A percentile compares a stretch with the other conserved stretches of the same genome.
Evolutionary conservation across 2,329 filamentous ascomycete species (phyloP).

Genomic region (Chrysoporthe puriensis): DNA sequence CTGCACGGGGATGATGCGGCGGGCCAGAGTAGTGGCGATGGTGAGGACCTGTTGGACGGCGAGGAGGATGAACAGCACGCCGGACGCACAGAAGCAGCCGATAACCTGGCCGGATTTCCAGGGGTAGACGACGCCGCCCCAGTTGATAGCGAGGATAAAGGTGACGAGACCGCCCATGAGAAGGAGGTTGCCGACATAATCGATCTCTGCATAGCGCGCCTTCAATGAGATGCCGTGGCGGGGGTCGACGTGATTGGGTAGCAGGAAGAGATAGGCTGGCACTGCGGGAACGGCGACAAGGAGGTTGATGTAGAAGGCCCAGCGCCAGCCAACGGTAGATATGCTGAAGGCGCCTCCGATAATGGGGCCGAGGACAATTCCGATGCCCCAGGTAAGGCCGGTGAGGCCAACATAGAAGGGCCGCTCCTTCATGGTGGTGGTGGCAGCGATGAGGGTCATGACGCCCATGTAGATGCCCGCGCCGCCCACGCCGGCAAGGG

Average conservation of each 20-base stretch:
- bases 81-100: slow-evolving; percentile 48
- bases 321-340: slow-evolving; percentile 40
- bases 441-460: slow-evolving; percentile 35
- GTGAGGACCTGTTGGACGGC: slow-evolving; percentile 43
- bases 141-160: slow-evolving; percentile 51
- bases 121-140: slow-evolving; percentile 50
- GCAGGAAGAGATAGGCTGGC: slow-evolving; percentile 48
- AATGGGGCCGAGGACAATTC: slow-evolving; percentile 42
- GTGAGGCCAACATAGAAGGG: slow-evolving; percentile 30
- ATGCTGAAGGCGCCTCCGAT: slow-evolving; percentile 40
- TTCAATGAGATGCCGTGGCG: not conserved
- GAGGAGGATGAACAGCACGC: slow-evolving; percentile 45
- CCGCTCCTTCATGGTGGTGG: no score
- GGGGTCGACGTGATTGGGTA: slow-evolving; percentile 37
- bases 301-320: slow-evolving; percentile 56
- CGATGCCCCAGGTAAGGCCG: slow-evolving; percentile 39
- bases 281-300: slow-evolving; percentile 45
- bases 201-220: slow-evolving; percentile 48
- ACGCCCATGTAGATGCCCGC: slow-evolving; percentile 42
- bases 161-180: slow-evolving; percentile 44
- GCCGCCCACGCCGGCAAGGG: slow-evolving; percentile 45
- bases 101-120: slow-evolving; percentile 53
- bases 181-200: slow-evolving; percentile 41
- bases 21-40: no score
- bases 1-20: no score